A percentile compares a stretch with the other conserved stretches of the same genome.
These are phyloP conservation scores for Starmerella stigmatis DNA, from an alignment of 805 yeast species.

Conservation along the genomic window DNA sequence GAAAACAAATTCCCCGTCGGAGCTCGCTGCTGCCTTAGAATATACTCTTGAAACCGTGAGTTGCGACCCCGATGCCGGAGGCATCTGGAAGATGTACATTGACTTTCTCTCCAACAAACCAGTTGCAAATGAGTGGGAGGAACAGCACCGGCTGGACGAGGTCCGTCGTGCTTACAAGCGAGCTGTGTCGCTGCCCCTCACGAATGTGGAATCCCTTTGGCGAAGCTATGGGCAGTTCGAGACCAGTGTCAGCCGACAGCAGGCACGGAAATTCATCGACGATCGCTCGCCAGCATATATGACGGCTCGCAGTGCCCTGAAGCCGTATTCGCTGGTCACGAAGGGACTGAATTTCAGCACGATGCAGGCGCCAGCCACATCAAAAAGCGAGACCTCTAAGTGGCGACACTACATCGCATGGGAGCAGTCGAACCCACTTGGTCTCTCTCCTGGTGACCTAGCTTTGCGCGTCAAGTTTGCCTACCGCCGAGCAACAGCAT, in stretches of 20 bases:
- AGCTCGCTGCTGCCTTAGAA: constrained; percentile 80
- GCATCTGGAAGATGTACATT: constrained; percentile 75
- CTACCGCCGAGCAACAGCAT: constrained; percentile 57
- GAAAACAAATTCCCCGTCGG: constrained; percentile 61
- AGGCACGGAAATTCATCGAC: constrained; percentile 74
- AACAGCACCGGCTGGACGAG: constrained; percentile 69
- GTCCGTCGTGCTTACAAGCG: constrained; percentile 62
- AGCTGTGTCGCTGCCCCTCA: constrained; percentile 65
- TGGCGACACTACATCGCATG: constrained; percentile 38
- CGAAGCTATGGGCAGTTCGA: constrained; percentile 72
- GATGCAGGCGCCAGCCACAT: constrained; percentile 10
- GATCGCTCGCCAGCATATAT: constrained; percentile 77
- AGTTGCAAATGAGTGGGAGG: constrained; percentile 59
- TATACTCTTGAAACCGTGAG: constrained; percentile 73
- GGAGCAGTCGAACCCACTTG: constrained; percentile 64
- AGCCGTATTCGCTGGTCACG: constrained; percentile 46
- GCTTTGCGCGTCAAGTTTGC: constrained; percentile 55
- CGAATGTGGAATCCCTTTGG: constrained; percentile 71
- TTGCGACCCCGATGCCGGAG: constrained; percentile 57
- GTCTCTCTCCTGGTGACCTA: constrained; percentile 40
- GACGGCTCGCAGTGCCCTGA: constrained; percentile 70
- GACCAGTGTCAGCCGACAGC: constrained; percentile 56
- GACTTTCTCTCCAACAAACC: constrained; percentile 64
- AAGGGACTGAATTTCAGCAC: constrained; percentile 7
- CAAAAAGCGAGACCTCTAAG: constrained; percentile 3